Evolutionary conservation across 768 basidiomycete genomes (phyloP), one percentile per base, ranked within the genome.

Genomic region (Auricularia heimuer): DNA sequence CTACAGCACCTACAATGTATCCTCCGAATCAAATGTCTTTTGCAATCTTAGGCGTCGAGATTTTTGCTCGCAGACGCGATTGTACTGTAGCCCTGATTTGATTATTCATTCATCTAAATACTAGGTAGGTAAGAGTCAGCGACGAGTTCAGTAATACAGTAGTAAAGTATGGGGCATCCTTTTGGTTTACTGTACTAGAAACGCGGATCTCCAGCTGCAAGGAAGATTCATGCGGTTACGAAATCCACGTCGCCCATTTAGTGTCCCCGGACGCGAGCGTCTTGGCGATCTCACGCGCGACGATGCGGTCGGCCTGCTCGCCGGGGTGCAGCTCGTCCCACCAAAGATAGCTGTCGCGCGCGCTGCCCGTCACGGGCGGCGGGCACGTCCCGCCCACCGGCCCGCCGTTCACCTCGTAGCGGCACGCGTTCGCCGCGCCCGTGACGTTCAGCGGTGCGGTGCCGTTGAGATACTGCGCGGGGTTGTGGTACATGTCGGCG

Each of bases 271-370:
- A 7, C 8, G 39, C 71, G 64, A 84, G 78, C 2, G 80, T 77
- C 29, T 77, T 67, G 0, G 82, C 75, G 18, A 86, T 80, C 67
- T 85, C 79, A 54, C 77, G 74, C 0, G 83, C 85, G 2, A 86
- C 76, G 37, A 82, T 76, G 8, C 85, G 74, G 64, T 83, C 80
- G 1, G 81, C 77, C 68, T 87, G 85, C 68, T 85, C 82, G 3
- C 83, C 84, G 6, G 83, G 82, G 69, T 86, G 85, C 16, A 87
- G 74, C 66, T 85, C 85, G 67, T 87, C 83, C 66, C 14, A 84
- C 85, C 85, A 87, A 54, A 86, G 70, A 75, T 79, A 87, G 70
- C 86, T 86, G 68, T 86, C 85, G 16, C 74, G 70, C 18, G 75
- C 84, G 0, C 78, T 72, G 0, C 82, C 83, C 16, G 75, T 70